Evolutionary conservation across 2,329 filamentous ascomycete genomes (phyloP), one percentile per base, ranked within the genome.

Genomic region (Colletotrichum graminicola): DNA sequence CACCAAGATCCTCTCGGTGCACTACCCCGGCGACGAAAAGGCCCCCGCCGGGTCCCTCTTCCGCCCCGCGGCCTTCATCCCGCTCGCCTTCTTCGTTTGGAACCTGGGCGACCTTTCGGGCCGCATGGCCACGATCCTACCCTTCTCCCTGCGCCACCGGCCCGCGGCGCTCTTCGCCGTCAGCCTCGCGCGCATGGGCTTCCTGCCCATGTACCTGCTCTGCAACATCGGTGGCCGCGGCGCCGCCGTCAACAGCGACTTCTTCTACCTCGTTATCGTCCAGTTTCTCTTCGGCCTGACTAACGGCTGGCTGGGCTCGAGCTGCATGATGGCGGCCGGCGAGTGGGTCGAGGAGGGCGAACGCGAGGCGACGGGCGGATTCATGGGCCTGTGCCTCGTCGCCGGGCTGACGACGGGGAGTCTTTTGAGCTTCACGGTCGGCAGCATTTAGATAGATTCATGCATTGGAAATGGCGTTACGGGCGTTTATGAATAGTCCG

Each of bases 381-480:
- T 98, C 80, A 98, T 99, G 96, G 92, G 93, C 4, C 81, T 98
- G 74, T 94, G 92, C 80, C 88, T 98, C n/a, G 93, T 98, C 23
- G 90, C 89, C 6, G 96, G 96, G 0, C 82, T 98, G 81, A 89
- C 94, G 2, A 86, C 87, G 32, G 96, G 96, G n/a, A 98, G 95
- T 82, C 81, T 98, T 76, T 80, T 97, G 79, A 98, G 95, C 80
- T 99, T 98, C 81, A 86, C 90, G 12, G 89, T 90, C 73, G 88
- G 91, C 0, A 84, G 83, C 7, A 79, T 88, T 61, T 86, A 78
- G 71, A 61, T 32, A 21, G 51, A 26, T 51, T 16, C n/a, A 29
- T 43, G n/a, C 52, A 55, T 62, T 62, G 34, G 29, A 23, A 26
- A 65, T n/a, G 61, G 66, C 60, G 64, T 70, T 41, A 51, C 10